These are phyloP conservation scores for Phyllosticta ampelicida DNA, from an alignment of 2,329 filamentous ascomycete genomes.

Conservation along the genomic window DNA sequence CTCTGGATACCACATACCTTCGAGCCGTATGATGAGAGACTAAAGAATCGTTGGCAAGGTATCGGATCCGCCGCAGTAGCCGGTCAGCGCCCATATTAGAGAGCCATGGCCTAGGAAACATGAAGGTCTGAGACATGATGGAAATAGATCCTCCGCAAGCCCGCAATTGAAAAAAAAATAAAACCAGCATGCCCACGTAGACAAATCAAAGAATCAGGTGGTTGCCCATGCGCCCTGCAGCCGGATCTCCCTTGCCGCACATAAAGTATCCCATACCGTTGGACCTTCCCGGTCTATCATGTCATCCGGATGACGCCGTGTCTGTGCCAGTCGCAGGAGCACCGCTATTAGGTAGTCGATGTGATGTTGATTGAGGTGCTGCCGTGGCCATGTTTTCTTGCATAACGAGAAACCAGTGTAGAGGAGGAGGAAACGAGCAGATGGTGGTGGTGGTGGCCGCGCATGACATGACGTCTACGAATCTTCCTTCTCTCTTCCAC, in stretches of 20 bases:
- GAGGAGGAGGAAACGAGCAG: no score
- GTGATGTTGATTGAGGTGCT: not conserved
- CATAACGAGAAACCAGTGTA: not conserved
- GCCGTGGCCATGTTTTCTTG: not conserved
- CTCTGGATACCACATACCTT: not conserved
- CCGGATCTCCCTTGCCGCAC: not conserved
- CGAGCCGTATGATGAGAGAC: not conserved
- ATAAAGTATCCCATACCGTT: not conserved
- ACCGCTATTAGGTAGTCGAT: not conserved
- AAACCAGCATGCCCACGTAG: not conserved
- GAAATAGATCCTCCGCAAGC: not conserved
- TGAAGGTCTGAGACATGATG: not conserved
- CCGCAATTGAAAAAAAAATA: not conserved
- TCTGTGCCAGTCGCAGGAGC: not conserved
- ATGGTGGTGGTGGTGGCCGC: no score
- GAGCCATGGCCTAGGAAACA: not conserved
- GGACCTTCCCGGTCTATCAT: not conserved
- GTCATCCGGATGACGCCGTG: not conserved
- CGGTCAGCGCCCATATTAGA: not conserved
- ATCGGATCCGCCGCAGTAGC: not conserved
- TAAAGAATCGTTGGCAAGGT: not conserved
- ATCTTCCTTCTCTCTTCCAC: conserved; percentile 9
- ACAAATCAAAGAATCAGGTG: not conserved
- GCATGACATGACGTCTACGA: not conserved
- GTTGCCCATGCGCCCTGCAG: not conserved